Conservation (phyloP, 192 early-diverging fungal genomes). For the Gorgonomyces haynaldii region DNA sequence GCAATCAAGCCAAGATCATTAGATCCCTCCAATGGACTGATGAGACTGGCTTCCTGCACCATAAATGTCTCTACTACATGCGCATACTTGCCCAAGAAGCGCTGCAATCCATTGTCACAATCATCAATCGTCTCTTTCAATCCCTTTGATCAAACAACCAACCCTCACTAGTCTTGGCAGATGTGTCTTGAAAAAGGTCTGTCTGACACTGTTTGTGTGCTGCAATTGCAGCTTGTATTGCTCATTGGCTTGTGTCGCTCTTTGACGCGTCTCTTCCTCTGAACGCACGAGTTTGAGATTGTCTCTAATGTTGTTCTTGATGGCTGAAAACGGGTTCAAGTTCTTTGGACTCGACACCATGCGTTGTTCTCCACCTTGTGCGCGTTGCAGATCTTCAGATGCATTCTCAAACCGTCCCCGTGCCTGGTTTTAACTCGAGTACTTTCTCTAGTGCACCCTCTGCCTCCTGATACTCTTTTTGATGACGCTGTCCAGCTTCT, state of each 20-base stretch:
- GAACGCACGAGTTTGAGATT: slow-evolving; percentile 8
- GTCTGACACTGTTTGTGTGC: slow-evolving; percentile 59
- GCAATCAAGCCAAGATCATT: slow-evolving; percentile 21
- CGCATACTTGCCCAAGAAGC: slow-evolving; percentile 66
- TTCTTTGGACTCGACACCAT: slow-evolving; percentile 35
- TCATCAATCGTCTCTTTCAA: slow-evolving; percentile 78
- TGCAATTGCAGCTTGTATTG: slow-evolving; percentile 71
- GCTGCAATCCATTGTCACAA: slow-evolving; percentile 68
- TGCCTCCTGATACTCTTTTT: slow-evolving; percentile 63
- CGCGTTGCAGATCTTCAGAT: slow-evolving; percentile 78
- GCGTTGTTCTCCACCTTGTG: slow-evolving; percentile 9
- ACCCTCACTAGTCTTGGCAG: slow-evolving; percentile 75
- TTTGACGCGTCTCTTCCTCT: slow-evolving; percentile 79
- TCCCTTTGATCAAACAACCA: slow-evolving; percentile 8
- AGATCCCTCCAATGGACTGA: slow-evolving; percentile 43
- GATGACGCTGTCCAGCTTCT: slow-evolving; percentile 64
- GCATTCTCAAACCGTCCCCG: slow-evolving; percentile 66
- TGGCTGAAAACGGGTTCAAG: slow-evolving; percentile 4
- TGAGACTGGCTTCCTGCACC: slow-evolving; percentile 53
- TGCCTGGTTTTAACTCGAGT: too few species aligned
- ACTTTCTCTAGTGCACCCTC: slow-evolving; percentile 76
- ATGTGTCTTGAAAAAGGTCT: slow-evolving; percentile 66
- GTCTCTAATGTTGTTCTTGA: slow-evolving; percentile 1
- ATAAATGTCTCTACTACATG: slow-evolving; percentile 58
- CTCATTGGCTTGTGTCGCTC: slow-evolving; percentile 70